Percentiles rank a stretch among this genome's conserved stretches.
Evolutionary conservation across 2,329 filamentous ascomycete genomes (phyloP).

Genomic region (Diaporthe capsici): DNA sequence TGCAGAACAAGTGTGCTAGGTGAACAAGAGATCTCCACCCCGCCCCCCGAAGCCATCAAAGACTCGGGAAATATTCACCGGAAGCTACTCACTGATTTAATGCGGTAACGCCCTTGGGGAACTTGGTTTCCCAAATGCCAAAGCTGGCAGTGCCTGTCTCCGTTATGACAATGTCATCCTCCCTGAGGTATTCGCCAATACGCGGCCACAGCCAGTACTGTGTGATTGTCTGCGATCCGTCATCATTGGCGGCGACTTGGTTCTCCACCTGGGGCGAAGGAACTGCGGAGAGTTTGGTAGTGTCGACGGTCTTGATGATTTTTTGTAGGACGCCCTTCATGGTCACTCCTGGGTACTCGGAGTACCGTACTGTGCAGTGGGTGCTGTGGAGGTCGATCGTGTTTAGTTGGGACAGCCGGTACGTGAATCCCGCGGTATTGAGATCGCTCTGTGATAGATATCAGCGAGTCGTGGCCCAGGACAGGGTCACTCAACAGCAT

Average conservation of each 20-base stretch:
- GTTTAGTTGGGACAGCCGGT: slow-evolving; percentile 81
- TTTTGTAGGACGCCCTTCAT: slow-evolving; percentile 85
- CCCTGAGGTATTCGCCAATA: slow-evolving; percentile 78
- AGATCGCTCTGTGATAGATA: slow-evolving; percentile 74
- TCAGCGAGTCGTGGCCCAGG: not conserved
- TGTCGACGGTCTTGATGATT: slow-evolving; percentile 71
- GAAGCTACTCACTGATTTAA: slow-evolving; percentile 71
- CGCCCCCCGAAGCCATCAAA: too few species aligned
- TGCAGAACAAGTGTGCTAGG: not conserved
- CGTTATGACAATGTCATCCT: slow-evolving; percentile 84
- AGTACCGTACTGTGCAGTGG: slow-evolving; percentile 80
- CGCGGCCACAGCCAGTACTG: slow-evolving; percentile 85
- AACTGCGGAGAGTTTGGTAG: slow-evolving; percentile 69
- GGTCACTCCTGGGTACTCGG: slow-evolving; percentile 81
- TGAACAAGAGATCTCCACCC: not conserved
- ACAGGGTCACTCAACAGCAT: too few species aligned
- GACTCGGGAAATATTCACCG: not conserved
- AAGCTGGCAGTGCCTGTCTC: slow-evolving; percentile 93
- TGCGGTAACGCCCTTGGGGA: slow-evolving; percentile 82
- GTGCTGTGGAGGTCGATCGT: slow-evolving; percentile 87
- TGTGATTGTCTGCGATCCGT: slow-evolving; percentile 65
- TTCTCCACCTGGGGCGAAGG: slow-evolving; percentile 69
- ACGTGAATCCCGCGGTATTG: slow-evolving; percentile 87
- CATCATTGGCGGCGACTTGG: slow-evolving; percentile 58
- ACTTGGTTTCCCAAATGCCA: slow-evolving; percentile 87